Base-by-base conservation (phyloP, 208 protist genomes). In the Leishmania major region DNA sequence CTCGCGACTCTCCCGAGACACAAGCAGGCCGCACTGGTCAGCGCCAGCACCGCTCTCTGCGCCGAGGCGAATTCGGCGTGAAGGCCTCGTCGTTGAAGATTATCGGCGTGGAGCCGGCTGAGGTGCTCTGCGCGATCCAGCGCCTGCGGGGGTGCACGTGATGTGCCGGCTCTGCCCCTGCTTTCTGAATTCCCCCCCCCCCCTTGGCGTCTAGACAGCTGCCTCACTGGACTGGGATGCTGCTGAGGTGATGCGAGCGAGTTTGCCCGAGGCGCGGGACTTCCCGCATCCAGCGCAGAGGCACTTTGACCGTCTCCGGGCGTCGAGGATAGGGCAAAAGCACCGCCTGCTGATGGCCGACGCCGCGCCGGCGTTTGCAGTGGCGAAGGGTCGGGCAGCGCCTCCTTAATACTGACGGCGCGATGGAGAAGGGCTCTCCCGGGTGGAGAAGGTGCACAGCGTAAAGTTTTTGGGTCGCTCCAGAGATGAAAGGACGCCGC, bases 121-220 rank as follows among this genome's bases (percentile, higher is more conserved):
- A 79, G 13, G 25, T 80, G 40, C 51, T 73, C 3, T 37, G 69
- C 55, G 77, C 73, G 77, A 66, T 80, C 11, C 71, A 75, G 49
- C 71, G 13, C 19, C 45, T 75, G 3, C n/a, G 8, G 31, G 64
- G 77, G 55, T 31, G 47, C 35, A 60, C 19, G 28, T 45, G n/a
- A 66, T 7, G 17, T 35, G 35, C 57, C 45, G 60, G 47, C 25
- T 37, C 57, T 51, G 45, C 40, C 22, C 45, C 64, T 8, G 15
- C 22, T 31, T 45, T 45, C 64, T 35, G 57, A 37, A 55, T 51
- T n/a, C 10, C 60, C 75, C 22, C 81, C 74, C 51, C 10, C 60
- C 75, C 22, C 81, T 77, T 17, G 53, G 72, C 70, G 22, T 85
- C 25, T 77, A 74, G 47, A n/a, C 1, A 28, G 60, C 77, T 62